Conservation (phyloP, 441 rosid species). For the Eugenia klotzschiana region DNA sequence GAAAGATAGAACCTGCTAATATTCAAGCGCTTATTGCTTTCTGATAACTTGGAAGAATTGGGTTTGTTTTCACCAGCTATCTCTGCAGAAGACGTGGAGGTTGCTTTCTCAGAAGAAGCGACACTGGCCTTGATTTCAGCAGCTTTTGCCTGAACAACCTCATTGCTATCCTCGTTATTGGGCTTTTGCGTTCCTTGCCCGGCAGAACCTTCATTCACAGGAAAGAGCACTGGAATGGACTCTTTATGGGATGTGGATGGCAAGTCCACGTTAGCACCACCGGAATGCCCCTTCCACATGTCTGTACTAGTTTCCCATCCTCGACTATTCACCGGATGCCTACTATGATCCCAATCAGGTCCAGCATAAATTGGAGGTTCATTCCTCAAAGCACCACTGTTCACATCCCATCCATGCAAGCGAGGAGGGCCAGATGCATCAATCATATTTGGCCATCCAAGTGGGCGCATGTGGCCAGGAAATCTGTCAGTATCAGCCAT, state of each 20-base stretch:
- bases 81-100: conserved; percentile 19
- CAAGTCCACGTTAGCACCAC: conserved; percentile 43
- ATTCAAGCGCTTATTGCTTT: conserved; percentile 10
- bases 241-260: conserved; percentile 51
- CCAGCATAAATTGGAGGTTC: conserved; percentile 63
- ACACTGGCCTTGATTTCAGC: conserved; percentile 20
- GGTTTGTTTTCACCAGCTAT: conserved; percentile 16
- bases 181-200: conserved; percentile 30
- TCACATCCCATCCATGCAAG: conserved; percentile 90
- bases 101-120: conserved; percentile 30
- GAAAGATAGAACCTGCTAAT: conserved; percentile 47
- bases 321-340: conserved; percentile 46
- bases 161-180: conserved; percentile 22
- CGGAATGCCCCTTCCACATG: conserved; percentile 72
- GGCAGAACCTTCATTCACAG: conserved; percentile 31
- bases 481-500: conserved; percentile 77
- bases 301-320: conserved; percentile 76
- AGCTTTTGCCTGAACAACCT: conserved; percentile 19
- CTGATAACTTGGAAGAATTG: conserved; percentile 24
- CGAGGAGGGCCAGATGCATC: conserved; percentile 68
- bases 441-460: conserved; percentile 92
- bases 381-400: conserved; percentile 66
- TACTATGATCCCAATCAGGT: conserved; percentile 76
- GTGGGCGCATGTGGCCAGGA: conserved; percentile 70
- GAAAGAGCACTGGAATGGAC: conserved; percentile 31